Conservation (phyloP, 2,329 filamentous ascomycete species). For the Curvularia sp. region DNA sequence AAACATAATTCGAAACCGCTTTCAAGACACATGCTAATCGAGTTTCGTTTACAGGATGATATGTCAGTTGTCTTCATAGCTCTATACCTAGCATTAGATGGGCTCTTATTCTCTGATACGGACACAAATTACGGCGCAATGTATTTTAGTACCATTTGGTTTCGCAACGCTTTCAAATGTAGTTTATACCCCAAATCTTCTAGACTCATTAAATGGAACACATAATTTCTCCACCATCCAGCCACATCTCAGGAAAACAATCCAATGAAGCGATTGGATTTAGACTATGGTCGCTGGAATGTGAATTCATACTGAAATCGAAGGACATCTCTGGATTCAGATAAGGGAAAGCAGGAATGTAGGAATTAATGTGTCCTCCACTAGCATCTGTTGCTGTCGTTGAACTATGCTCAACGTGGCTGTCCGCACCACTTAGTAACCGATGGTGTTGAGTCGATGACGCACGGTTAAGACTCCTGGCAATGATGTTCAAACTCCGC, state of each 20-base stretch:
- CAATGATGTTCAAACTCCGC: conserved; percentile 44
- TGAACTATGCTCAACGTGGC: neutral
- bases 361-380: conserved; percentile 4
- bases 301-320: conserved; percentile 4
- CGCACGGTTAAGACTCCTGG: conserved; percentile 10
- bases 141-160: no score
- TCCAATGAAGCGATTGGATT: conserved; percentile 12
- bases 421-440: neutral
- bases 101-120: neutral
- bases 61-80: neutral
- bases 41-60: neutral
- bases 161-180: neutral
- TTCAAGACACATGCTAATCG: neutral
- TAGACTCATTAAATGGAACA: neutral
- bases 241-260: conserved; percentile 16
- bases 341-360: conserved; percentile 20
- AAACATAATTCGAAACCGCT: neutral
- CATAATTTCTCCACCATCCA: conserved; percentile 4
- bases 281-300: neutral
- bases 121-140: neutral
- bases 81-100: neutral
- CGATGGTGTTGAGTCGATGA: neutral
- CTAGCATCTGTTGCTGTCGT: neutral
- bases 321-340: conserved; percentile 1
- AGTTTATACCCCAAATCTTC: neutral